These are phyloP conservation scores for Neurospora sp. DNA, from an alignment of 495 filamentous ascomycete species.

Conservation along the genomic window DNA sequence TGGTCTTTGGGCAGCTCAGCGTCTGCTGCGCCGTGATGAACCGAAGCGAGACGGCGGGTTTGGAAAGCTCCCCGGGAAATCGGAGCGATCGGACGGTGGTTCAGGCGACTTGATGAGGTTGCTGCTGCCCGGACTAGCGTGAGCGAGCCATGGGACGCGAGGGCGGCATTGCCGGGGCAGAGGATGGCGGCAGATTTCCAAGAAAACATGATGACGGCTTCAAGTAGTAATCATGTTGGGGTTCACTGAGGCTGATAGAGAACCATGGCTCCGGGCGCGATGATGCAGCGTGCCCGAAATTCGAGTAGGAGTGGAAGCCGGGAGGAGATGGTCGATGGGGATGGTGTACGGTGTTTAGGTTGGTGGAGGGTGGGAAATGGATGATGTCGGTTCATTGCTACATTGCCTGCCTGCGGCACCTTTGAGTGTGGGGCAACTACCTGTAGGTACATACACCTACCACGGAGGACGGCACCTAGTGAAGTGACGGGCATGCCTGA, in stretches of 20 bases:
- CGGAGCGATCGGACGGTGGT: background rate
- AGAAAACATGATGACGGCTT: constrained; percentile 15
- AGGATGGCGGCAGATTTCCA: constrained; percentile 22
- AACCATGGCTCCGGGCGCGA: background rate
- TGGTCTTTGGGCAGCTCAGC: constrained; percentile 15
- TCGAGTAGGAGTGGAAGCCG: background rate
- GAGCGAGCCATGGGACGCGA: constrained; percentile 9
- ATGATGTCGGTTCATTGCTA: background rate
- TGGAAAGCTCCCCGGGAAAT: background rate
- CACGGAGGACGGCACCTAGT: background rate
- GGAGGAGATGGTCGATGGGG: background rate
- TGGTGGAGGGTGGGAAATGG: background rate
- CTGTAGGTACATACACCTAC: background rate
- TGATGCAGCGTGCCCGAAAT: background rate
- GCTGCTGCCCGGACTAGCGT: background rate
- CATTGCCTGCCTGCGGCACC: background rate
- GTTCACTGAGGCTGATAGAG: background rate
- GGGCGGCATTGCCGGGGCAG: constrained; percentile 13
- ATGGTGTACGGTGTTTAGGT: background rate
- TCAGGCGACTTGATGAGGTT: constrained; percentile 23
- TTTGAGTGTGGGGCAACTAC: background rate
- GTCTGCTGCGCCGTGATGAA: constrained; percentile 1
- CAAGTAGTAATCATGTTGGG: constrained; percentile 19
- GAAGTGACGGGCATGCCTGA: background rate
- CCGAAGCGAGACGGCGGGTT: constrained; percentile 12